Evolutionary conservation across 257 asterid genomes (phyloP), one percentile per base, ranked within the genome.

Genomic region (Echium plantagineum): DNA sequence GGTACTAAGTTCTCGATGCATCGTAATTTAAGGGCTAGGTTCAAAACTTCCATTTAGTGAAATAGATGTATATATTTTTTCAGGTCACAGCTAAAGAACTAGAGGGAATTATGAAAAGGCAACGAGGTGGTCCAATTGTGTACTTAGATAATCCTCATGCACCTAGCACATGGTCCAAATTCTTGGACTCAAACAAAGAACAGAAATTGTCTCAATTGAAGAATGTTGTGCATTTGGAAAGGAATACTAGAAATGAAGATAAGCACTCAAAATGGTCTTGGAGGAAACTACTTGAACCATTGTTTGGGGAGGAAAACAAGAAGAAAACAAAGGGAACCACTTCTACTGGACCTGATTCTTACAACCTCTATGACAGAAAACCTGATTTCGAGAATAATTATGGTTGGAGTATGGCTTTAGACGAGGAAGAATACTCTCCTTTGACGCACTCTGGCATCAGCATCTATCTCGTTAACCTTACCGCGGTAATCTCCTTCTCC

Each of bases 391-490:
- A 68, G 69, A 88, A 88, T 55, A 60, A 88, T 9, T 88, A 85
- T 5, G 98, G 98, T 0, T 88, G 78, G 85, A 91, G 94, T 79
- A 52, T 68, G 46, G 98, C 94, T 0, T 65, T 91, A 63, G 85
- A 81, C 13, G 75, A 81, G 59, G 30, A 72, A 3, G 87, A 84
- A 53, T 91, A 88, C 60, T 55, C 72, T 16, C 90, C 94, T 49
- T 91, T 91, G 16, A 35, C 52, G 13, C 72, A 77, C 4, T 74
- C 85, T 0, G 83, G 83, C 63, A 21, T 81, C 3, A 87, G 94
- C 12, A 61, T 86, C 59, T 91, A 76, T 54, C 82, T 85, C 0
- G 97, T 88, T 74, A 81, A 84, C 68, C 26, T 24, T 24, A 24
- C 26, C 2, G 26, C 26, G 1, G 26, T 24, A 24, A 24, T 24